Evolutionary conservation across 2,329 filamentous ascomycete genomes (phyloP), one percentile per base, ranked within the genome.

Genomic region (Trichoderma oligosporum): DNA sequence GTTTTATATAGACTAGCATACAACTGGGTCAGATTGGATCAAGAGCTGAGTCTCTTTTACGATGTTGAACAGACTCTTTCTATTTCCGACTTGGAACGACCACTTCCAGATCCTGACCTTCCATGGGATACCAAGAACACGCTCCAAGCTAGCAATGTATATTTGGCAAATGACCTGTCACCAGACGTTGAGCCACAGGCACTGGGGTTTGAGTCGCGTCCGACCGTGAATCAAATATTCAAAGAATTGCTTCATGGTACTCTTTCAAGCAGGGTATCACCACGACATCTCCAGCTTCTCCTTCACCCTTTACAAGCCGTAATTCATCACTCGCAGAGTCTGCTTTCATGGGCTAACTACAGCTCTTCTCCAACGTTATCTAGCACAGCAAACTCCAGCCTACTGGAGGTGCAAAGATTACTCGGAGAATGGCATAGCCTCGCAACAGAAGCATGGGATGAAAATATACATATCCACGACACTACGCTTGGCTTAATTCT

Each of bases 11-110:
- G 86, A 62, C 74, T 89, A 29, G 82, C 87, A n/a, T 88, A 89
- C 71, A 87, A 86, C 55, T 89, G 86, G 83, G 82, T 86, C 18
- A 87, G 88, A 81, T 79, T 87, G 22, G 87, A 90, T 66, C 86
- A 89, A 64, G 87, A 90, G 69, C 73, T 88, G 56, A 82, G 83
- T 46, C 73, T 88, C 7, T 87, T 87, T 71, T 79, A 86, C 62
- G 84, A 88, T 64, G 81, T 78, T 1, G 76, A 78, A 1, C 82
- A 84, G 0, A 72, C 87, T 29, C 80, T 89, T 56, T 81, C 84
- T 12, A 80, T 87, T 54, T 85, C 80, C 27, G 84, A 89, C 58
- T 79, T 88, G 46, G 78, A 79, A 20, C 81, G 83, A 39, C 83
- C 85, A 3, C 80, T 89, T 66, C 86, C 86, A 3, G 73, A 73